Percentiles rank a stretch among this genome's conserved stretches.
These are phyloP conservation scores for Claviceps purpurea DNA, from an alignment of 2,329 filamentous ascomycete species.

Conservation along the genomic window DNA sequence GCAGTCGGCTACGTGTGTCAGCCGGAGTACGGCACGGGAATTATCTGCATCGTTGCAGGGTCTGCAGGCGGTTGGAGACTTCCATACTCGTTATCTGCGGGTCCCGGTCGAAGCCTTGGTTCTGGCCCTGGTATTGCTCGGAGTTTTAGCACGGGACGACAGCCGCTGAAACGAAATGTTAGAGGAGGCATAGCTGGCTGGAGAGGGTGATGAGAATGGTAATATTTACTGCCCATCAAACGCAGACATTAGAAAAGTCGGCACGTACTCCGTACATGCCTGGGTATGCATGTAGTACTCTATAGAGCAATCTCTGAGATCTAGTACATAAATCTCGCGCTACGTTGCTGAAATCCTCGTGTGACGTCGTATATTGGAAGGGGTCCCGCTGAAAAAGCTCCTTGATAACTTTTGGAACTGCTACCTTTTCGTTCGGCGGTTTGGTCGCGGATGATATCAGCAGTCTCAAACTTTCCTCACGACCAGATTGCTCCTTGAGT, in stretches of 20 bases:
- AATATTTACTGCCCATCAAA: background rate
- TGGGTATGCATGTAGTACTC: too few relatives aligned
- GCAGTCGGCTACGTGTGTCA: background rate
- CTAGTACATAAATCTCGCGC: too few relatives aligned
- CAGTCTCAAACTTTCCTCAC: too few relatives aligned
- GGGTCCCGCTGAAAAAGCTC: too few relatives aligned
- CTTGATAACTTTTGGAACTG: too few relatives aligned
- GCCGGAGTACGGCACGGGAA: background rate
- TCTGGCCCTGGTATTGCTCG: background rate
- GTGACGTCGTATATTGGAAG: too few relatives aligned
- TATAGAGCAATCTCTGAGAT: background rate
- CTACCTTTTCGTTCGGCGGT: too few relatives aligned
- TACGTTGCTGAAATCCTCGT: too few relatives aligned
- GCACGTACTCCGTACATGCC: too few relatives aligned
- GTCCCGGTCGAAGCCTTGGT: background rate
- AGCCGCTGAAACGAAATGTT: background rate
- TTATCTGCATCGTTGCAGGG: background rate
- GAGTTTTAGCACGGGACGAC: background rate
- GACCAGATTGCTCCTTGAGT: too few relatives aligned
- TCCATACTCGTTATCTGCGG: background rate
- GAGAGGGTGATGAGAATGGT: background rate
- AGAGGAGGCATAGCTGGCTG: background rate
- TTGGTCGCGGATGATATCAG: too few relatives aligned
- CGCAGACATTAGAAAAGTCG: too few relatives aligned
- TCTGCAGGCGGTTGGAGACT: background rate